These are phyloP conservation scores for Corymbia citriodora DNA, from an alignment of 441 rosid species.

Conservation along the genomic window DNA sequence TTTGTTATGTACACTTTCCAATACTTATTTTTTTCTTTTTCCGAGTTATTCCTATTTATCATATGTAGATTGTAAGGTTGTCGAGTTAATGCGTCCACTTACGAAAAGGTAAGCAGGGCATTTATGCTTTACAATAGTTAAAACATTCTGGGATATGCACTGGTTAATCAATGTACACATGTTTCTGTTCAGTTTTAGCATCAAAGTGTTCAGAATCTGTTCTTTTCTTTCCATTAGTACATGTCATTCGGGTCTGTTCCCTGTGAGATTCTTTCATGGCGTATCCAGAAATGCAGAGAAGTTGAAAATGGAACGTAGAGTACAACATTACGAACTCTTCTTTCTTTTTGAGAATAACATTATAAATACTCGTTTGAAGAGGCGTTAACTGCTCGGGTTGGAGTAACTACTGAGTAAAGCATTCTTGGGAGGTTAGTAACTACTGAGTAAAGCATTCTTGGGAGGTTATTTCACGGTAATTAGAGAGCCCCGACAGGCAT, in stretches of 20 bases:
- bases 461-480: background rate
- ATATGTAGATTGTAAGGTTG: background rate
- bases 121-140: background rate
- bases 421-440: background rate
- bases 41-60: background rate
- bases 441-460: background rate
- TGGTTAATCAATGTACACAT: background rate
- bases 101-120: background rate
- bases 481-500: background rate
- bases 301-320: background rate
- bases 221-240: background rate
- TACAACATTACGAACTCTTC: background rate
- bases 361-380: background rate
- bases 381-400: background rate
- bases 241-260: background rate
- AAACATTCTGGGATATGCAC: background rate
- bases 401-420: background rate
- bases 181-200: background rate
- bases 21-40: background rate
- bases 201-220: background rate
- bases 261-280: background rate
- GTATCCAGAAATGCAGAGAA: background rate
- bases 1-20: background rate
- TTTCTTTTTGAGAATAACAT: background rate
- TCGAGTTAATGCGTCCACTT: background rate